Percentiles rank a stretch among this genome's conserved stretches.
Conservation (phyloP, 208 protist species). For the Angomonas deanei region DNA sequence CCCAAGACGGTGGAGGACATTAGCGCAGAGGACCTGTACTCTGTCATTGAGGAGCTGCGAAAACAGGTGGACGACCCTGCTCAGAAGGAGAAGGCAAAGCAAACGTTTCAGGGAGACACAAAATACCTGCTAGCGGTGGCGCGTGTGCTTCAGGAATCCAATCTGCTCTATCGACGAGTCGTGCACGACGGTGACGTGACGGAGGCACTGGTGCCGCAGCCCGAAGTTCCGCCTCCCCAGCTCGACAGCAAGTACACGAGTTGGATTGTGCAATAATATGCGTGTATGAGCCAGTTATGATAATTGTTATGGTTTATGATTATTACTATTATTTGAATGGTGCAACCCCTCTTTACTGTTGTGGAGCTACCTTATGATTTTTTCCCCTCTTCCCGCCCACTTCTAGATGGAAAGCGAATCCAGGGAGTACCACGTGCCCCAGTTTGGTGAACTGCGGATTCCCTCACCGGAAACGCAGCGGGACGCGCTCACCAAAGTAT, state of each 20-base stretch:
- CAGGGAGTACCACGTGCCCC: conserved; percentile 31
- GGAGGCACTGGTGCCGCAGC: conserved; percentile 39
- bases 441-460: conserved; percentile 54
- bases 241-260: conserved; percentile 54
- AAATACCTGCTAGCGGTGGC: conserved; percentile 56
- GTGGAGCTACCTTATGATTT: conserved; percentile 5
- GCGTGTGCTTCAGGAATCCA: conserved; percentile 62
- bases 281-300: background rate
- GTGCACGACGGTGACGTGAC: conserved; percentile 35
- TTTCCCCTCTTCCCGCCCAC: background rate
- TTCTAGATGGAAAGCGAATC: background rate
- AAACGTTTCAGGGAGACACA: conserved; percentile 54
- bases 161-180: conserved; percentile 33
- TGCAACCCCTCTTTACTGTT: background rate
- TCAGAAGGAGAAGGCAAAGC: conserved; percentile 38
- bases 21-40: conserved; percentile 53
- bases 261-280: conserved; percentile 38
- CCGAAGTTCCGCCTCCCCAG: conserved; percentile 32
- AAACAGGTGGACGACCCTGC: conserved; percentile 52
- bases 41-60: conserved; percentile 58
- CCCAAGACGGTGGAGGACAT: conserved; percentile 48
- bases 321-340: background rate
- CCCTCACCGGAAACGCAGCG: conserved; percentile 16
- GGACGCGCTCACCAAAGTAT: conserved; percentile 23
- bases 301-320: no score